These are phyloP conservation scores for Taphrina populina DNA, from an alignment of 1,139 yeast species.

Conservation along the genomic window DNA sequence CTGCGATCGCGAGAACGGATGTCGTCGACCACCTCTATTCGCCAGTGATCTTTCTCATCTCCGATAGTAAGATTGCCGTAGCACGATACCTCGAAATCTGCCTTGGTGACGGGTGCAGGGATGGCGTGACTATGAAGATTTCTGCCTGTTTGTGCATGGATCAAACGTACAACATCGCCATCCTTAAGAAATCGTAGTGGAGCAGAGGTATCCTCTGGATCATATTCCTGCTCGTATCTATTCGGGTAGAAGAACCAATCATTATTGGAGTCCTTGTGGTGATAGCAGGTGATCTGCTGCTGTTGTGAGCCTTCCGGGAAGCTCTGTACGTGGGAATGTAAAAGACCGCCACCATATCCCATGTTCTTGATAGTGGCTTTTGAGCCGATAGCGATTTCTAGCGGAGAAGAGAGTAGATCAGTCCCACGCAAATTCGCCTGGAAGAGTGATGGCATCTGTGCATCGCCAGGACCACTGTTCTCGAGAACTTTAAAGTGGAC, in stretches of 20 bases:
- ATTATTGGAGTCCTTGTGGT: slow-evolving; percentile 88
- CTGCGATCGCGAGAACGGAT: slow-evolving; percentile 56
- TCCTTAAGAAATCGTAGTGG: slow-evolving; percentile 59
- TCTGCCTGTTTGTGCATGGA: slow-evolving; percentile 80
- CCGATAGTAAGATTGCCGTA: slow-evolving; percentile 87
- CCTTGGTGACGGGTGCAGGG: slow-evolving; percentile 71
- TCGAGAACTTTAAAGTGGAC: slow-evolving; percentile 73
- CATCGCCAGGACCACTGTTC: slow-evolving; percentile 92
- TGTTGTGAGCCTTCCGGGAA: slow-evolving; percentile 95
- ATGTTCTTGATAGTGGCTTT: slow-evolving; percentile 79
- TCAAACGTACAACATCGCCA: slow-evolving; percentile 73
- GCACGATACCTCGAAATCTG: slow-evolving; percentile 76
- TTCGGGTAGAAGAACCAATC: slow-evolving; percentile 82
- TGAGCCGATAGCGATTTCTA: slow-evolving; percentile 82
- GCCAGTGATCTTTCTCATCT: slow-evolving; percentile 91
- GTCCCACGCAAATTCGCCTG: slow-evolving; percentile 89
- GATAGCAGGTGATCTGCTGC: slow-evolving; percentile 93
- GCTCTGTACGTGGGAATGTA: slow-evolving; percentile 91
- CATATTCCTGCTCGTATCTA: slow-evolving; percentile 51
- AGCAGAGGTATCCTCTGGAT: slow-evolving; percentile 15
- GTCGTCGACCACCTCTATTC: slow-evolving; percentile 80
- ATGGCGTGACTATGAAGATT: slow-evolving; percentile 87
- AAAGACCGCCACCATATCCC: slow-evolving; percentile 86
- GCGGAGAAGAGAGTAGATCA: slow-evolving; percentile 78
- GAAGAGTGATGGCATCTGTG: slow-evolving; percentile 93